A percentile compares a stretch with the other conserved stretches of the same genome.
phyloP scores from a whole-genome alignment of 305 asterid species.

The Solanum hybrid region DNA sequence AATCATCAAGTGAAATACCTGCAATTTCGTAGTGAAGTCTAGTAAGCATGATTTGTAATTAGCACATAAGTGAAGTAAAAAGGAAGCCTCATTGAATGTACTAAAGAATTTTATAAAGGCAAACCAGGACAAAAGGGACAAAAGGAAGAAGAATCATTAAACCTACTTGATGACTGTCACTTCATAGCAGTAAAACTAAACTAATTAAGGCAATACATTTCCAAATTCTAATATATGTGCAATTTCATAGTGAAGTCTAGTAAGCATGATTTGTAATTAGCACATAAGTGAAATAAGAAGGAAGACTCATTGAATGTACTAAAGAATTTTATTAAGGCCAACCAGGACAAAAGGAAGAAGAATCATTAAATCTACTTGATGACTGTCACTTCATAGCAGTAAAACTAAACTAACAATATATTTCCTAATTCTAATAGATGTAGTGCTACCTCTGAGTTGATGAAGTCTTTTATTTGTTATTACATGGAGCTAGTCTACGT shows the following conservation, averaged over 20 bases:
- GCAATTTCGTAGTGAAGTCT: conserved; percentile 19
- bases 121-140: neutral
- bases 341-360: neutral
- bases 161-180: neutral
- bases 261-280: neutral
- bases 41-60: neutral
- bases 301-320: neutral
- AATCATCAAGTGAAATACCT: conserved; percentile 92
- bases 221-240: conserved; percentile 12
- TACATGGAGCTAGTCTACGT: neutral
- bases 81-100: neutral
- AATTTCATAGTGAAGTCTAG: conserved; percentile 2
- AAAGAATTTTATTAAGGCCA: neutral
- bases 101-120: neutral
- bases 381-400: neutral
- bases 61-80: neutral
- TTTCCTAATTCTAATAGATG: neutral
- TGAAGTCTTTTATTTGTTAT: neutral
- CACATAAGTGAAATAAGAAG: neutral
- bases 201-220: neutral
- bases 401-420: neutral
- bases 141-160: neutral
- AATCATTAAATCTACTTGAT: neutral
- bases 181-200: neutral
- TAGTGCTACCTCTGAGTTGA: conserved; percentile 1